These are phyloP conservation scores for Solanum neorickii DNA, from an alignment of 257 asterid genomes.

Conservation along the genomic window DNA sequence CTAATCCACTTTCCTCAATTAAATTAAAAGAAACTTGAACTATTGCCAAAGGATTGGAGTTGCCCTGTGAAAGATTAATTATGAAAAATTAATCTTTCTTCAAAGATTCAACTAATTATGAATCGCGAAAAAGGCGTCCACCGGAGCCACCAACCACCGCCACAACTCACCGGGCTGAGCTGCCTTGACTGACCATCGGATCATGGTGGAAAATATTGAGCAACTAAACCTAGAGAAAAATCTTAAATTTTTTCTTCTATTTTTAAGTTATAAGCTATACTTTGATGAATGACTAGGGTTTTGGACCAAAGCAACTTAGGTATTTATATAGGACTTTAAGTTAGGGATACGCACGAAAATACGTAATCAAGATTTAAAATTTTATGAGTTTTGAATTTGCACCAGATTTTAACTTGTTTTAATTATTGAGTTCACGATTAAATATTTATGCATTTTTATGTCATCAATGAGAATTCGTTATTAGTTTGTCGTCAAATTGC, in stretches of 20 bases:
- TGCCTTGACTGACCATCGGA: not conserved
- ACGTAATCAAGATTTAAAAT: not conserved
- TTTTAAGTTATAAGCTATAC: not conserved
- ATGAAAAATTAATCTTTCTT: not conserved
- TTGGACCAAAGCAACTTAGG: not conserved
- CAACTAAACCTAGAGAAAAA: not conserved
- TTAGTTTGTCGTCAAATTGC: not conserved
- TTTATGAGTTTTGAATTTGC: not conserved
- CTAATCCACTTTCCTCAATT: not conserved
- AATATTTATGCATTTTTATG: not conserved
- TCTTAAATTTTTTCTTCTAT: not conserved
- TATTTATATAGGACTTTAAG: not conserved
- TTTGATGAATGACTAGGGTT: not conserved
- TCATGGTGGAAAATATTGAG: not conserved
- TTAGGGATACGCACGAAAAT: not conserved
- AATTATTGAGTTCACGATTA: not conserved
- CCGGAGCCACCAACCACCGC: not conserved
- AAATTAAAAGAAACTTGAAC: not conserved
- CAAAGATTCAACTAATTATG: not conserved
- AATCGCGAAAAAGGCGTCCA: not conserved
- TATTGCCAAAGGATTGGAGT: constrained; percentile 46
- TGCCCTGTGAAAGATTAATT: constrained; percentile 31
- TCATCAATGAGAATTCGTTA: not conserved
- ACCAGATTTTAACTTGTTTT: not conserved
- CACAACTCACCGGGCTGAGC: not conserved